Percentiles rank a stretch among this genome's conserved stretches.
These are phyloP conservation scores for Epichloe sylvatica DNA, from an alignment of 2,329 filamentous ascomycete species.

Conservation along the genomic window DNA sequence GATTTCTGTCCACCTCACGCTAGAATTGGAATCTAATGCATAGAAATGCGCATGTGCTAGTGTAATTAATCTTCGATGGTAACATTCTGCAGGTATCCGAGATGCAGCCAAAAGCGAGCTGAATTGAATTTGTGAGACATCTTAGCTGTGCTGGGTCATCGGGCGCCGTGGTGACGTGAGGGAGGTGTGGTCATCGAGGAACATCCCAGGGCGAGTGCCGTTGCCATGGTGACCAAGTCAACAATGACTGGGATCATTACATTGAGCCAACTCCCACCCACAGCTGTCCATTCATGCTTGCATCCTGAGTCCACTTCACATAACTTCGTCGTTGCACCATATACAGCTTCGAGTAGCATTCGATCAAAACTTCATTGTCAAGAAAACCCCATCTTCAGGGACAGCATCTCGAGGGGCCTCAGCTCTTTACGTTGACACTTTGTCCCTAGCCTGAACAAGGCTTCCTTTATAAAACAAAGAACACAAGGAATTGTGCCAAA, in stretches of 20 bases:
- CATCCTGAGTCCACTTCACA: constrained; percentile 11
- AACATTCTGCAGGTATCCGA: neutral
- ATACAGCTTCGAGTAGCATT: constrained; percentile 1
- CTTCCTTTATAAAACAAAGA: constrained; percentile 10
- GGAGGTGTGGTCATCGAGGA: neutral
- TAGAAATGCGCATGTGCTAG: neutral
- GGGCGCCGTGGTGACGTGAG: constrained; percentile 11
- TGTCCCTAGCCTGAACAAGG: constrained; percentile 20
- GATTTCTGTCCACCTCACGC: neutral
- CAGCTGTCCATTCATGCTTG: constrained; percentile 12
- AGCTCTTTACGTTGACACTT: constrained; percentile 10
- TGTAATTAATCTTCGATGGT: neutral
- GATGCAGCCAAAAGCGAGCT: neutral
- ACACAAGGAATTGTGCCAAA: constrained; percentile 14
- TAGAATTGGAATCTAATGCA: neutral
- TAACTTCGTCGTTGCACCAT: constrained; percentile 7
- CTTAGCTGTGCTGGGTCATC: neutral
- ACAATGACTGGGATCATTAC: constrained; percentile 16
- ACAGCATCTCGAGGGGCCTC: constrained; percentile 8
- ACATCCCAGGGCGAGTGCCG: constrained; percentile 3
- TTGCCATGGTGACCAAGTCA: constrained; percentile 22
- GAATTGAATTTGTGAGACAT: constrained; percentile 4
- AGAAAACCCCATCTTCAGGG: constrained; percentile 6
- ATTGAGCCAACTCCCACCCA: constrained; percentile 11
- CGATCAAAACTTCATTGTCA: constrained; percentile 1